Conservation (phyloP, 768 basidiomycete species). For the Amanita jacksonii region DNA sequence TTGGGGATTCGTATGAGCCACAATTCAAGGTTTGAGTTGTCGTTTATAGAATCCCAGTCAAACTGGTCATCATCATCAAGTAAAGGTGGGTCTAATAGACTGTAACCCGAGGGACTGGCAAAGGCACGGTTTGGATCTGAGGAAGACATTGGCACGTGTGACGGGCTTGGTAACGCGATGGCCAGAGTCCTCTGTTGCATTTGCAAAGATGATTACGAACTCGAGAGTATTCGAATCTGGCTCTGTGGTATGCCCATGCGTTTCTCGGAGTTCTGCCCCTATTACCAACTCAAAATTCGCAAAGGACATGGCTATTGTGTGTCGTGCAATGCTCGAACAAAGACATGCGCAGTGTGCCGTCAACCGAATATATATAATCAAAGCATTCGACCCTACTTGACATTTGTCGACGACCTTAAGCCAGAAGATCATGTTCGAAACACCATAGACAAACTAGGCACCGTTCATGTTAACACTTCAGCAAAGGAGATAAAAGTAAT, state of each 20-base stretch:
- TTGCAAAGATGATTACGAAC: conserved; percentile 1
- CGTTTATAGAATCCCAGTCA: conserved; percentile 57
- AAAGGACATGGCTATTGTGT: neutral
- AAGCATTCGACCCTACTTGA: neutral
- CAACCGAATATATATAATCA: neutral
- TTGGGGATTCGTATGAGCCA: conserved; percentile 67
- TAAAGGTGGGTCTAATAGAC: conserved; percentile 13
- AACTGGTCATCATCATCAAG: conserved; percentile 43
- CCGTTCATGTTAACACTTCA: neutral
- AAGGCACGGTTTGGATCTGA: conserved; percentile 48
- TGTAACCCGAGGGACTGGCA: conserved; percentile 44
- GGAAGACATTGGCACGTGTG: no score
- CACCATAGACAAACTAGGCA: neutral
- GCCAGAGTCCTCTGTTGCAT: neutral
- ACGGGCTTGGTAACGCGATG: neutral
- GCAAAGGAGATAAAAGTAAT: neutral
- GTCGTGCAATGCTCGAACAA: neutral
- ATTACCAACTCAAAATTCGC: neutral
- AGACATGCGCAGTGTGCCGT: neutral
- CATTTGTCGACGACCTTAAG: neutral
- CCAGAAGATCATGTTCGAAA: neutral
- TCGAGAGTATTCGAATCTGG: neutral
- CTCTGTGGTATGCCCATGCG: neutral
- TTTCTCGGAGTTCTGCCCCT: no score
- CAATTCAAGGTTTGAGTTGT: conserved; percentile 51